phyloP scores from a whole-genome alignment of 306 rosid species.

The Acmispon strigosus region DNA sequence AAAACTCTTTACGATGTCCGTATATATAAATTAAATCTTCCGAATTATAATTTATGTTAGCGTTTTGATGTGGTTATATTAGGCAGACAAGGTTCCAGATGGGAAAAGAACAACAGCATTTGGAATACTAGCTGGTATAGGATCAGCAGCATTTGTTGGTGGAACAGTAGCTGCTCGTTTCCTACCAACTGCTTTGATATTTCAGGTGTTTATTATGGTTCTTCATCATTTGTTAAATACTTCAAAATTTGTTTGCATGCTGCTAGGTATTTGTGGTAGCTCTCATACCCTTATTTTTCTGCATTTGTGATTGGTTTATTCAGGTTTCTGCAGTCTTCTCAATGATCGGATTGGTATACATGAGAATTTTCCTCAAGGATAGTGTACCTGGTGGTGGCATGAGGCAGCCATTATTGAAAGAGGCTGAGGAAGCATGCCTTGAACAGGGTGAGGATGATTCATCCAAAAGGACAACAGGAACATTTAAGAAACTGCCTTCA shows the following conservation, averaged over 20 bases:
- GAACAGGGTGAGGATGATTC: constrained; percentile 15
- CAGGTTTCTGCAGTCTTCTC: constrained; percentile 64
- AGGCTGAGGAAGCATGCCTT: not conserved
- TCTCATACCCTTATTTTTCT: not conserved
- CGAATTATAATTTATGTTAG: not conserved
- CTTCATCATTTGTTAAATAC: not conserved
- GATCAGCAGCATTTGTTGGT: constrained; percentile 57
- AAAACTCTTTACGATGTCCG: too few species aligned
- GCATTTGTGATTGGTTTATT: not conserved
- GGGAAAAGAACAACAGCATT: constrained; percentile 57
- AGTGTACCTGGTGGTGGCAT: constrained; percentile 31
- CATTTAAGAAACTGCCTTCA: constrained; percentile 51
- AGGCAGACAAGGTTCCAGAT: constrained; percentile 66
- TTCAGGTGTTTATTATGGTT: constrained; percentile 38
- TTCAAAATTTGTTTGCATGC: not conserved
- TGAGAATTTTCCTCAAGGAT: constrained; percentile 82
- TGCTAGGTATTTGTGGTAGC: not conserved
- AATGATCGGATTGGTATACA: constrained; percentile 52
- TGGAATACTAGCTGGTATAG: constrained; percentile 63
- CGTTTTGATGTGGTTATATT: not conserved
- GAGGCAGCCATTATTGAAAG: constrained; percentile 61
- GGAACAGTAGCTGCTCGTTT: constrained; percentile 78
- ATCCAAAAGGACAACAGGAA: not conserved
- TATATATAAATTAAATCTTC: too few species aligned
- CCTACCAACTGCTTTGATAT: constrained; percentile 50